Percentiles rank a stretch among this genome's conserved stretches.
These are phyloP conservation scores for Sordaria brevicollis DNA, from an alignment of 495 filamentous ascomycete genomes.

Conservation along the genomic window DNA sequence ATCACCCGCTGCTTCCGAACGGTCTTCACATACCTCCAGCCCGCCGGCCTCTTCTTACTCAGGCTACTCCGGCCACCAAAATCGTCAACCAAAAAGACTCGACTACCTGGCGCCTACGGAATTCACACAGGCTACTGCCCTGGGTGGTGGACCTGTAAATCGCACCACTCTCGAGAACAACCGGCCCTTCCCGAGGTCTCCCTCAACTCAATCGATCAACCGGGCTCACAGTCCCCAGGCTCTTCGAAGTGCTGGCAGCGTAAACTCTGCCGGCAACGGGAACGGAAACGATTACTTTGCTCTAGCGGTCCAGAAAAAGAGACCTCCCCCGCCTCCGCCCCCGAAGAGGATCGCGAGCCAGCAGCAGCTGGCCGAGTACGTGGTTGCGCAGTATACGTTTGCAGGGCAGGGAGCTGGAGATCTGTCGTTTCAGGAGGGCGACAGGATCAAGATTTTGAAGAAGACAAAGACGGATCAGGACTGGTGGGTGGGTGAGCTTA, in stretches of 20 bases:
- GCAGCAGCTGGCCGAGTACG: conserved; percentile 45
- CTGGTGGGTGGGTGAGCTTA: conserved; percentile 90
- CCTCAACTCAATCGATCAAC: conserved; percentile 5
- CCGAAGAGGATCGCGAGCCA: conserved; percentile 40
- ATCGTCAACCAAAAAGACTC: conserved; percentile 10
- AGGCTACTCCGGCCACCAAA: conserved; percentile 14
- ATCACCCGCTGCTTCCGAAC: not conserved
- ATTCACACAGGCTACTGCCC: conserved; percentile 34
- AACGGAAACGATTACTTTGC: conserved; percentile 1
- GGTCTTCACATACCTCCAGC: not conserved
- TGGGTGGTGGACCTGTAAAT: conserved; percentile 19
- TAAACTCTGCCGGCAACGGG: conserved; percentile 16
- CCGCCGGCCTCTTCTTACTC: conserved; percentile 3
- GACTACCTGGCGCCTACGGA: conserved; percentile 33
- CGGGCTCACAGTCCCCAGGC: conserved; percentile 3
- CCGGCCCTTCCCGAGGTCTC: not conserved
- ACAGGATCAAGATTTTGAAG: conserved; percentile 72
- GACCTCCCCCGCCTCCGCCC: conserved; percentile 58
- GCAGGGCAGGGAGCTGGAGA: conserved; percentile 62
- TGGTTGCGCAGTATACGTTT: conserved; percentile 76
- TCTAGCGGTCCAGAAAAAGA: conserved; percentile 26
- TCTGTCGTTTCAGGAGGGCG: conserved; percentile 72
- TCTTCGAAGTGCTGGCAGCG: not conserved
- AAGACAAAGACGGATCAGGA: conserved; percentile 81
- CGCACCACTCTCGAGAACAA: conserved; percentile 5